phyloP scores from a whole-genome alignment of 1,284 basidiomycete species.

The Heterobasidion annosum region DNA sequence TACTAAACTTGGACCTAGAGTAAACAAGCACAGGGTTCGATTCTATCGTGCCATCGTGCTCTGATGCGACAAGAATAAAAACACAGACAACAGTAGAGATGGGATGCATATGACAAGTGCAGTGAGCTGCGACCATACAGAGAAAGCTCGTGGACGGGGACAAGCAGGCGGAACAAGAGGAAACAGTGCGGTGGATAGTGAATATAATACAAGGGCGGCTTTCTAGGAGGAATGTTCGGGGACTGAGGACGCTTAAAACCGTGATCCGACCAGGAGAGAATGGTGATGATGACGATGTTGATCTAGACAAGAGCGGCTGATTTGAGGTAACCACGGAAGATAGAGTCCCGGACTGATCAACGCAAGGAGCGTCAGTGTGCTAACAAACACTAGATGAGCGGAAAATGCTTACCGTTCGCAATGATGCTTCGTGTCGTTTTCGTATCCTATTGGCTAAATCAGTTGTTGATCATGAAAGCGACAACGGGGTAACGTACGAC shows the following conservation, averaged over 20 bases:
- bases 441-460: constrained; percentile 44
- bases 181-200: too few species aligned
- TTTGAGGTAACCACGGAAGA: constrained; percentile 63
- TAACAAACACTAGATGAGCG: neutral
- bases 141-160: neutral
- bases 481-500: constrained; percentile 39
- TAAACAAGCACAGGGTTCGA: too few species aligned
- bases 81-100: neutral
- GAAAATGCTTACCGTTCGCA: constrained; percentile 50
- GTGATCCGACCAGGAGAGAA: too few species aligned
- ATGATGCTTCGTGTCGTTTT: constrained; percentile 76
- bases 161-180: too few species aligned
- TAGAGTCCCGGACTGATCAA: constrained; percentile 55
- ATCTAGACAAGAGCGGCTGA: constrained; percentile 55
- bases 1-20: too few species aligned
- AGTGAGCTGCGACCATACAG: neutral
- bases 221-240: neutral
- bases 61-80: neutral
- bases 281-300: neutral
- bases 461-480: constrained; percentile 1
- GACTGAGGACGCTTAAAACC: neutral
- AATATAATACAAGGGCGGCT: too few species aligned
- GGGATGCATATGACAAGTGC: constrained; percentile 1
- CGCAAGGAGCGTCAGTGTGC: constrained; percentile 9
- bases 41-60: too few species aligned